Evolutionary conservation across 192 early-diverging fungal genomes (phyloP).

Genomic region (Coemansia reversa): DNA sequence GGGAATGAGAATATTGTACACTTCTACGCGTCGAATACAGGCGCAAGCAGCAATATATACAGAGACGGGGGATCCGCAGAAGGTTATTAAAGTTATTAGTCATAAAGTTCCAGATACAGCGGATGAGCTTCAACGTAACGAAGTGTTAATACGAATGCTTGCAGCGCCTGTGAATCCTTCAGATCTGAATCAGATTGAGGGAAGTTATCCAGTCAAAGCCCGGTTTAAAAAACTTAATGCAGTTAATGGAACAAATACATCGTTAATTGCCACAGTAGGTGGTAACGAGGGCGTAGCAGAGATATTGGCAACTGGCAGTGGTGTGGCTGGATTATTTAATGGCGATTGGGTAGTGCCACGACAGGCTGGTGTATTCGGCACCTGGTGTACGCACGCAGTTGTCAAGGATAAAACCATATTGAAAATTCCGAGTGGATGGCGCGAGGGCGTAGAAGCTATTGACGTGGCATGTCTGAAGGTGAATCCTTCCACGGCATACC

Average conservation of each 20-base stretch:
- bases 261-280: conserved; percentile 59
- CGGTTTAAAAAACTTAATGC: not conserved
- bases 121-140: conserved; percentile 13
- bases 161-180: conserved; percentile 92
- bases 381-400: conserved; percentile 78
- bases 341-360: conserved; percentile 78
- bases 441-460: conserved; percentile 37
- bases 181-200: conserved; percentile 91
- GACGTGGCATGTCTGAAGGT: conserved; percentile 79
- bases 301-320: conserved; percentile 64
- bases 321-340: conserved; percentile 49
- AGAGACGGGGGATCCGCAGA: conserved; percentile 20
- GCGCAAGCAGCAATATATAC: conserved; percentile 39
- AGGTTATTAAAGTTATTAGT: conserved; percentile 29
- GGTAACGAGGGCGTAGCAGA: conserved; percentile 94
- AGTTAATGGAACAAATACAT: conserved; percentile 26
- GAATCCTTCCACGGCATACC: conserved; percentile 82
- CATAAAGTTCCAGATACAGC: conserved; percentile 46
- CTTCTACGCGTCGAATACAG: not conserved
- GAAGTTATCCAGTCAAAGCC: conserved; percentile 78
- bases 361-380: conserved; percentile 49
- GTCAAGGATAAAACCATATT: conserved; percentile 50
- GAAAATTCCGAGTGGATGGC: conserved; percentile 47
- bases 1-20: not conserved
- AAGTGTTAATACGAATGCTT: conserved; percentile 75